phyloP scores from a whole-genome alignment of 2,329 filamentous ascomycete genomes.

The Ceratocystis colombiana region DNA sequence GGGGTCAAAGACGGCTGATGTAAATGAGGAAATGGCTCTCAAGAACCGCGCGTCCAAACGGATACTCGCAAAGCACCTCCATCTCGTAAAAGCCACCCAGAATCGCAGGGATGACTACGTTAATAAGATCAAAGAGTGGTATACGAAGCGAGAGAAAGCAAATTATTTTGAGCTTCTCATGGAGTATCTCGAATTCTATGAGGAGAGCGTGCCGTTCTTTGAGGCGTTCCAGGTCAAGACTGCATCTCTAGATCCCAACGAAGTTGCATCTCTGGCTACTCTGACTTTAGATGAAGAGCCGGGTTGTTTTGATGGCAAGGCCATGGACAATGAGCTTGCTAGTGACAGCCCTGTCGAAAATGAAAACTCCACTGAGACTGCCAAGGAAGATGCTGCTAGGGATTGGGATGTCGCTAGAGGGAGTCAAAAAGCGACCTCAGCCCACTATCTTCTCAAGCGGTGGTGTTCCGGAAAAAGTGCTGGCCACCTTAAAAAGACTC shows the following conservation, averaged over 20 bases:
- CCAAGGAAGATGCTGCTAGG: too few relatives aligned
- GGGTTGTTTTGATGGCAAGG: too few relatives aligned
- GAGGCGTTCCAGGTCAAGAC: conserved; percentile 13
- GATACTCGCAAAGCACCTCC: conserved; percentile 25
- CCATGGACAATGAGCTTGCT: too few relatives aligned
- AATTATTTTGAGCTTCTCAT: conserved; percentile 3
- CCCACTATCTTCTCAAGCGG: conserved; percentile 42
- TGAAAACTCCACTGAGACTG: too few relatives aligned
- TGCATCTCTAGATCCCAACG: too few relatives aligned
- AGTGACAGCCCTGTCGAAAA: too few relatives aligned
- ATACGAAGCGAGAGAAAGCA: not conserved
- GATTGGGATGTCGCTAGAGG: too few relatives aligned
- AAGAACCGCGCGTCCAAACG: too few relatives aligned
- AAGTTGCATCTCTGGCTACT: too few relatives aligned
- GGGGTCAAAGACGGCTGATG: too few relatives aligned
- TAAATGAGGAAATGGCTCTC: too few relatives aligned
- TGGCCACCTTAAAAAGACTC: conserved; percentile 34
- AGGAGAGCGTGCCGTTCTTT: conserved; percentile 10
- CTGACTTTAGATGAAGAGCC: too few relatives aligned
- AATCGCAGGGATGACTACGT: not conserved
- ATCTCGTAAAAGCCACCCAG: conserved; percentile 29
- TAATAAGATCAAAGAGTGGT: not conserved
- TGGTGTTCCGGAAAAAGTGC: conserved; percentile 44
- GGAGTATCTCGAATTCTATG: conserved; percentile 22
- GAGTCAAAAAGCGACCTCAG: not conserved